Conservation (phyloP, 176 grass and related monocot species). For the Poa annua region DNA sequence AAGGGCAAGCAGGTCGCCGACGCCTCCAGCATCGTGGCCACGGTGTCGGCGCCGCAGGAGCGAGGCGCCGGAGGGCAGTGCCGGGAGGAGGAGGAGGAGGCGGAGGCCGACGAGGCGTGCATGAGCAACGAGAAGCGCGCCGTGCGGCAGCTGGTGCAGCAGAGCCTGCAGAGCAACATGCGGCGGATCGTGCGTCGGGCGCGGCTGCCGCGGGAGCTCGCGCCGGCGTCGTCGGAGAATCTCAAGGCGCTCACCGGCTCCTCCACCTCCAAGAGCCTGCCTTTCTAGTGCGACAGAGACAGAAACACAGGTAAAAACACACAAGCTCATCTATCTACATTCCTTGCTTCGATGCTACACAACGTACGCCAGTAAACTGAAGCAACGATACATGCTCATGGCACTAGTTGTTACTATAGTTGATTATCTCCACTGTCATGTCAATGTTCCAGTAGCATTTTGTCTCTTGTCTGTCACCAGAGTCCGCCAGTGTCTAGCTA, state of each 20-base stretch:
- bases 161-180: constrained; percentile 97
- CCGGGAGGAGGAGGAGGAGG: background rate
- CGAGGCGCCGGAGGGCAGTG: constrained; percentile 13
- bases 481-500: background rate
- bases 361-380: background rate
- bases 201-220: constrained; percentile 69
- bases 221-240: constrained; percentile 54
- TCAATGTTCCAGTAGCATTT: constrained; percentile 41
- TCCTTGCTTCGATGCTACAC: background rate
- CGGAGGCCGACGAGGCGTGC: constrained; percentile 32
- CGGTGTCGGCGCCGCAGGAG: constrained; percentile 77
- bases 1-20: constrained; percentile 76
- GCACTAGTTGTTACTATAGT: background rate
- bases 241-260: constrained; percentile 60
- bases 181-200: constrained; percentile 75
- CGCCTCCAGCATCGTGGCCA: constrained; percentile 31
- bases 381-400: background rate
- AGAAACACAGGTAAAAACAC: constrained; percentile 30
- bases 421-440: background rate
- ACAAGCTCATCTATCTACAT: background rate
- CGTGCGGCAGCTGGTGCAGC: constrained; percentile 85
- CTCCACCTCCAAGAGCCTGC: constrained; percentile 93
- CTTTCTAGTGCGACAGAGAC: constrained; percentile 56
- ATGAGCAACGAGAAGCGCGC: constrained; percentile 86
- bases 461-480: constrained; percentile 11